Base-by-base conservation (phyloP, 2,329 filamentous ascomycete genomes). In the Sclerotinia nivalis region DNA sequence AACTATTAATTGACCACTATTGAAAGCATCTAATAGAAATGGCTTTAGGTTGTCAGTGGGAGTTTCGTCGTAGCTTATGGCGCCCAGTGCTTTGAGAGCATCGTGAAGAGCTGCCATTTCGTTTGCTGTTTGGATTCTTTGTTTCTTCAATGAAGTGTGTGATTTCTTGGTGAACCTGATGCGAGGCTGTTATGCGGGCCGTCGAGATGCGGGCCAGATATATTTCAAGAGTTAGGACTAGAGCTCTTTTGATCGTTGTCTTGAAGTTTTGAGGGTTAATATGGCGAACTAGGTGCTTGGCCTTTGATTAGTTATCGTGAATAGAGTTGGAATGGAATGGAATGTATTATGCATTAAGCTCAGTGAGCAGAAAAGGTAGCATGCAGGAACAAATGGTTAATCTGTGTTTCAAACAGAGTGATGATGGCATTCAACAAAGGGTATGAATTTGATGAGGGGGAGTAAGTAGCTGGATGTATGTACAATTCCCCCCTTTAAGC, bases 1-100 rank as follows among this genome's bases (percentile, higher is more conserved):
- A 75, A 91, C 83, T 69, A 96, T 86, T 25, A 90, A 83, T 76
- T 93, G 90, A 28, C 88, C 88, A 71, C 91, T 85, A 40, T 81
- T 81, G 78, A 95, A 91, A 71, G 91, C 87, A 55, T 84, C 81
- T 69, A 81, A 76, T 55, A 91, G 79, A 77, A 88, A 89, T 10
- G 81, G 75, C 28, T 83, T 80, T 54, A 89, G 83, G 70, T 84
- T 81, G 60, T 86, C 81, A 34, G 80, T 78, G 72, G 81, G 75
- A 66, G 83, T 76, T 34, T 80, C 80, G 47, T 83, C 78, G 84
- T 86, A 89, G 58, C 85, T 81, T 70, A 85, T 81, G 15, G 88
- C 86, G 47, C 82, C 82, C 52, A 91, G 83, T 49, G 83, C 82
- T 77, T 84, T 82, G 66, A 91, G 81, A 13, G 88, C 85, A 71